Conservation (phyloP, 83 land plant species). For the Diphasiastrum complanatum region DNA sequence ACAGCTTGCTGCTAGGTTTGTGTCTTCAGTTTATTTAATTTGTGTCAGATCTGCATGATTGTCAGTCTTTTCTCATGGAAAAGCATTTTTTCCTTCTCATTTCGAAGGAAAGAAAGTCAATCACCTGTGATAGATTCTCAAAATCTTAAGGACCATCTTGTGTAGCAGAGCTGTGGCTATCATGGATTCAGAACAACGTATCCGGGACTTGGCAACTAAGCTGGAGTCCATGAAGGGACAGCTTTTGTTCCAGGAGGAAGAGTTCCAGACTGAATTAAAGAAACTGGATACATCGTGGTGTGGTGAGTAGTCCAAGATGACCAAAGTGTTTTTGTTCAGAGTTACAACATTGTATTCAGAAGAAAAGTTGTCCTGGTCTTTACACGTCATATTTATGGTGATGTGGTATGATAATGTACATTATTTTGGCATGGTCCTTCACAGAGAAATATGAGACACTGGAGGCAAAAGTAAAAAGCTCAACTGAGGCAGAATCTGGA, state of each 20-base stretch:
- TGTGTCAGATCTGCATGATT: slow-evolving; percentile 2
- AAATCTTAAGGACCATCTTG: too few relatives aligned
- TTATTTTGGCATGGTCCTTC: background rate
- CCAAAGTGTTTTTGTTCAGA: too few relatives aligned
- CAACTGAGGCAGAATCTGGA: slow-evolving; percentile 28
- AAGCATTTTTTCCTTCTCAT: too few relatives aligned
- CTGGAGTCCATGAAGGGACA: slow-evolving; percentile 52
- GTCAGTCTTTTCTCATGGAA: background rate
- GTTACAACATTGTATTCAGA: too few relatives aligned
- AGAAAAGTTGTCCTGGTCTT: too few relatives aligned
- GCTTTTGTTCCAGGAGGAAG: slow-evolving; percentile 48
- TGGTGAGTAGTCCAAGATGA: too few relatives aligned
- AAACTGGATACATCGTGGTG: slow-evolving; percentile 69
- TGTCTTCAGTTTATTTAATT: background rate
- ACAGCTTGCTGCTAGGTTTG: slow-evolving; percentile 68
- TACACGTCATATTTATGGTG: background rate
- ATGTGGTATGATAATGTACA: background rate
- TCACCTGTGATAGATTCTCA: too few relatives aligned
- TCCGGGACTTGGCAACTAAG: slow-evolving; percentile 49
- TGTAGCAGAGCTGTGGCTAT: slow-evolving; percentile 60
- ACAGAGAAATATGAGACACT: slow-evolving; percentile 58
- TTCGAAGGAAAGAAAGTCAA: too few relatives aligned
- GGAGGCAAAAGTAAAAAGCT: slow-evolving; percentile 35
- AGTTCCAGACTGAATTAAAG: slow-evolving; percentile 45
- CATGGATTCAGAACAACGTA: slow-evolving; percentile 41